Percentiles rank a stretch among this genome's conserved stretches.
These are phyloP conservation scores for Plectosphaerella plurivora DNA, from an alignment of 2,329 filamentous ascomycete genomes.

Conservation along the genomic window DNA sequence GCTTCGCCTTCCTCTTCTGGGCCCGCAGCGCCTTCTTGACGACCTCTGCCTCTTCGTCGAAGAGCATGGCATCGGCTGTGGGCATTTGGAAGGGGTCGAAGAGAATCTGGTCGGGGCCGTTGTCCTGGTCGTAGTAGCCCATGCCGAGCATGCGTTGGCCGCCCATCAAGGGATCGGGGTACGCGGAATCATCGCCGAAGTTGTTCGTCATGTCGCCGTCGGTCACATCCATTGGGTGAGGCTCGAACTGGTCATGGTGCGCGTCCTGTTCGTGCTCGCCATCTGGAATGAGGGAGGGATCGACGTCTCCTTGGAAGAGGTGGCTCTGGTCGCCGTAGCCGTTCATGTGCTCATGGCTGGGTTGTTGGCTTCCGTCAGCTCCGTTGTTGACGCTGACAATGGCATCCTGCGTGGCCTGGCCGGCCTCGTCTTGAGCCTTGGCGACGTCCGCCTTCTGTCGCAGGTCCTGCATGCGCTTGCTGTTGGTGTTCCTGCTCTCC, in stretches of 20 bases:
- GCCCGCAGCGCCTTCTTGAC: slow-evolving; percentile 50
- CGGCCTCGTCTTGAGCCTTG: slow-evolving; percentile 44
- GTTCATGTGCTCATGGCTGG: neutral
- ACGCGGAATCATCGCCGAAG: slow-evolving; percentile 25
- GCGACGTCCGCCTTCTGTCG: slow-evolving; percentile 52
- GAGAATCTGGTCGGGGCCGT: slow-evolving; percentile 52
- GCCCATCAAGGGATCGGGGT: slow-evolving; percentile 45
- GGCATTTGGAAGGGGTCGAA: slow-evolving; percentile 56
- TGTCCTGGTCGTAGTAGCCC: slow-evolving; percentile 58
- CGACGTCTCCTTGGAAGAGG: slow-evolving; percentile 17
- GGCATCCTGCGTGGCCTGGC: slow-evolving; percentile 13
- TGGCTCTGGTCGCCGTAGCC: slow-evolving; percentile 28
- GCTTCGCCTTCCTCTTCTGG: slow-evolving; percentile 47
- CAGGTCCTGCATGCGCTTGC: slow-evolving; percentile 53
- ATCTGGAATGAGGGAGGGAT: slow-evolving; percentile 2
- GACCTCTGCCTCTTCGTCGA: slow-evolving; percentile 46
- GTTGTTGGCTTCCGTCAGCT: neutral
- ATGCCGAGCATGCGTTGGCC: slow-evolving; percentile 51
- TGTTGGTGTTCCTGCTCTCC: slow-evolving; percentile 52
- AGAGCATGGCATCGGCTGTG: slow-evolving; percentile 34
- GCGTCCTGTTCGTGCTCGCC: slow-evolving; percentile 6
- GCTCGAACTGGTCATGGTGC: slow-evolving; percentile 7
- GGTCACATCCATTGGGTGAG: slow-evolving; percentile 21
- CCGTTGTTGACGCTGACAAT: slow-evolving; percentile 14
- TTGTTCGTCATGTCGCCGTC: slow-evolving; percentile 16